Evolutionary conservation across 2,329 filamentous ascomycete genomes (phyloP), one percentile per base, ranked within the genome.

Genomic region (Aspergillus texensis): DNA sequence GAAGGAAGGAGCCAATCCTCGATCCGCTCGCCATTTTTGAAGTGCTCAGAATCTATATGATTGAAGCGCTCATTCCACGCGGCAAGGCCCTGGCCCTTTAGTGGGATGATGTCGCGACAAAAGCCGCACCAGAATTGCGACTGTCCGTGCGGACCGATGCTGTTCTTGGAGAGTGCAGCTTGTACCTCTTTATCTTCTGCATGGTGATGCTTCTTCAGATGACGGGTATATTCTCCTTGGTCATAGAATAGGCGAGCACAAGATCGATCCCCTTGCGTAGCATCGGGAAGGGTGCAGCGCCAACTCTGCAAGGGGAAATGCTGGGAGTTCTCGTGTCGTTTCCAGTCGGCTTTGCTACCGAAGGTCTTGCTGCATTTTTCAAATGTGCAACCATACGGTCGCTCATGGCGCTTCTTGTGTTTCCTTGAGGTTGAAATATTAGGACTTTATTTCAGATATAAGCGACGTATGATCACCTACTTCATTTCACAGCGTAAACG

Each of bases 311-410:
- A 76, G 63, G 90, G 86, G 65, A 86, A 88, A 74, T 97, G 93
- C 71, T 94, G 91, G 19, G 86, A 88, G 67, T 88, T 90, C 72
- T 97, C 94, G 72, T 97, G 94, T 1, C 94, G 88, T 74, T 96
- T 96, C 94, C 88, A 97, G 77, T 97, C 94, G 63, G 93, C 94
- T 74, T 97, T 96, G 76, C 91, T 94, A n/a, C 94, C 94, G 69
- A 97, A 97, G 0, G 75, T 82, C 72, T 92, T 93, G 56, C 79
- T 76, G 72, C 94, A 97, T 34, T 80, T 78, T 10, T 82, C 77
- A 67, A 89, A 91, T 0, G 93, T 96, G 76, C 94, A 97, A 14
- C 88, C 89, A 66, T 94, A 97, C 0, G 93, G 94, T 67, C 88
- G 89, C 9, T 86, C 84, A 75, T 97, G 94, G 1, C 93, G 88